Evolutionary conservation across 768 basidiomycete genomes (phyloP), one percentile per base, ranked within the genome.

Genomic region (Pleurotus djamor): DNA sequence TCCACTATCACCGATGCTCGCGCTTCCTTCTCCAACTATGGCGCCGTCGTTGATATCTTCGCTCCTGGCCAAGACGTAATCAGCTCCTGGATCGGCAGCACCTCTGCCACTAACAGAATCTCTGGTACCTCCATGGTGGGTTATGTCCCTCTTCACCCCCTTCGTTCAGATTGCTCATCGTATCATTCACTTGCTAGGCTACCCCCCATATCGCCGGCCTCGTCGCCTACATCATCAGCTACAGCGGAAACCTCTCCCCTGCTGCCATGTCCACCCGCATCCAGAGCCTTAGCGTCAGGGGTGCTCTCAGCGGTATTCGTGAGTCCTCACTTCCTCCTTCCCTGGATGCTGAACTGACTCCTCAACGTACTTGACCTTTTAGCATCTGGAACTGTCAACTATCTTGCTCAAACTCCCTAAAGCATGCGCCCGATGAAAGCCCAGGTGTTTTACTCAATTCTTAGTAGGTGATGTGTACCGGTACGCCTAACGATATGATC

Each of bases 191-290:
- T 28, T 28, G 21, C 37, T 62, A 69, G 73, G 73, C 77, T 50
- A 71, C 76, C n/a, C 74, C 78, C 16, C 73, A 78, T 57, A 65
- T 79, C 36, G 68, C 76, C 9, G 78, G 78, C 16, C 66, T 78
- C 51, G 67, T 77, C 35, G 76, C 77, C 21, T 75, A 74, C 50
- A 61, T 76, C 51, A 69, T 77, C 47, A 57, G 63, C 38, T 59
- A 67, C 10, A 61, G 70, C 37, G 76, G 74, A 4, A 69, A 72
- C 52, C 60, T 56, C 37, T 55, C 66, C 21, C 76, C 77, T n/a
- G 71, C 70, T n/a, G 63, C 59, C 21, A 71, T 76, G 60, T 58
- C 57, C 17, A 60, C 59, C 16, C 65, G 64, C 34, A 41, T 79
- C 61, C 60, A 71, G 62, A 59, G 28, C 35, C 64, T 73, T 33